Evolutionary conservation across 1,284 basidiomycete genomes (phyloP).

Genomic region (Cryptococcus hybrid): DNA sequence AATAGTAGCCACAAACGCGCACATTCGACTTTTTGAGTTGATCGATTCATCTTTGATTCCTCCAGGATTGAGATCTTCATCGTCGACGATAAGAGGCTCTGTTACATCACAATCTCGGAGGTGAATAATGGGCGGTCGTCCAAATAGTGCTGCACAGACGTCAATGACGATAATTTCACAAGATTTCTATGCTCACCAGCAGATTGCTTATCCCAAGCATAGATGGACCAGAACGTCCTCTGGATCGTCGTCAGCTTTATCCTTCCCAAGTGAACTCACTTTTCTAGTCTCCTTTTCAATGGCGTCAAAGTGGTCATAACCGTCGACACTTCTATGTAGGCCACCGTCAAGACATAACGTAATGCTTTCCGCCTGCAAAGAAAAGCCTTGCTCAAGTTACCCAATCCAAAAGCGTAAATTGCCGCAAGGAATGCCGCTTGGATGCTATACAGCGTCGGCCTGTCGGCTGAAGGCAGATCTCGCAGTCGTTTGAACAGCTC

Average conservation of each 20-base stretch:
- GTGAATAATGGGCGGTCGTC: slow-evolving; percentile 77
- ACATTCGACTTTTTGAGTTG: slow-evolving; percentile 69
- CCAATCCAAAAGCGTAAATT: slow-evolving; percentile 81
- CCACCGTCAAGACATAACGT: slow-evolving; percentile 80
- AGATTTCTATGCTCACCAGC: slow-evolving; percentile 22
- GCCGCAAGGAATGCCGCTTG: slow-evolving; percentile 82
- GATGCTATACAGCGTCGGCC: slow-evolving; percentile 82
- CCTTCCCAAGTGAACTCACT: slow-evolving; percentile 17
- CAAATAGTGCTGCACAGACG: slow-evolving; percentile 63
- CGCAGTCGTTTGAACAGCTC: slow-evolving; percentile 78
- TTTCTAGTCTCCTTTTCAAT: slow-evolving; percentile 85
- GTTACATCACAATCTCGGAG: slow-evolving; percentile 81
- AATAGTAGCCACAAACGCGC: slow-evolving; percentile 71
- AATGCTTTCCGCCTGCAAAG: slow-evolving; percentile 75
- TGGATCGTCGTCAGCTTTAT: slow-evolving; percentile 6
- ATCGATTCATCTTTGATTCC: slow-evolving; percentile 64
- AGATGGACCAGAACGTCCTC: slow-evolving; percentile 90
- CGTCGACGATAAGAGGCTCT: slow-evolving; percentile 78
- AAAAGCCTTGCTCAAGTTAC: slow-evolving; percentile 79
- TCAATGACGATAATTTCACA: slow-evolving; percentile 45
- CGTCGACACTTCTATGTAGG: slow-evolving; percentile 77
- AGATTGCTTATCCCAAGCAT: slow-evolving; percentile 85
- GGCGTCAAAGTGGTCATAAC: slow-evolving; percentile 82
- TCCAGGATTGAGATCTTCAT: slow-evolving; percentile 77
- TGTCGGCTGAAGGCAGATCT: slow-evolving; percentile 79